Base-by-base conservation (phyloP, 192 early-diverging fungal genomes). In the Coemansia sp. region DNA sequence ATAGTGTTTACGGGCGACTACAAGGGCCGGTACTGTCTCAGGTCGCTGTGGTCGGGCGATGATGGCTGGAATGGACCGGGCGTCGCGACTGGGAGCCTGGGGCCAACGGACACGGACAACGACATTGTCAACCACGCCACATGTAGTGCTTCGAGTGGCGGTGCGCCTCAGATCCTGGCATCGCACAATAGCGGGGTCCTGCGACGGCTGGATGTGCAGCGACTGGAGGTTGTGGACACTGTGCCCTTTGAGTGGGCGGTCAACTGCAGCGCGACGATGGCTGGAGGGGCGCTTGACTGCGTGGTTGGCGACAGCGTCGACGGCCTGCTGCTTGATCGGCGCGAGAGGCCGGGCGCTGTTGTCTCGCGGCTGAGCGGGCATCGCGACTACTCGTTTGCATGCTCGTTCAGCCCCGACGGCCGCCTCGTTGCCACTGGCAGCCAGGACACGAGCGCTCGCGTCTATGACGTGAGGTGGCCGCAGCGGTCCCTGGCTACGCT, bases 401-500 rank as follows among this genome's bases (percentile, higher is more conserved):
- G 75, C 33, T 50, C 79, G 1, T 65, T 82, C 18, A 79, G 79
- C 57, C 79, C 79, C 16, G 70, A 85, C 21, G 70, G 65, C 25
- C 64, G 66, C 5, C 62, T 72, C 43, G 70, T 85, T 53, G 83
- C 76, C 3, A 85, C 83, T 0, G 79, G 76, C 10, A 76, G 64
- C 65, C 83, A 85, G 59, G 83, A 85, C 71, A 62, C 61, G 10
- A 81, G 78, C 8, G 65, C 66, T 4, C 72, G 83, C 1, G 61
- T 85, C 23, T 85, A 79, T 36, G 83, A 85, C 23, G 62, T 85
- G 39, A 59, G 83, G 35, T 68, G 69, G 66, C 68, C 71, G 26
- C 64, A 58, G 13, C 35, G 45, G 2, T 1, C 83, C 8, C 35
- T 78, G 33, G 68, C 65, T 31, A 58, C 69, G 8, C 33, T 82